Evolutionary conservation across 306 rosid species (phyloP).

Genomic region (Comarum palustre): DNA sequence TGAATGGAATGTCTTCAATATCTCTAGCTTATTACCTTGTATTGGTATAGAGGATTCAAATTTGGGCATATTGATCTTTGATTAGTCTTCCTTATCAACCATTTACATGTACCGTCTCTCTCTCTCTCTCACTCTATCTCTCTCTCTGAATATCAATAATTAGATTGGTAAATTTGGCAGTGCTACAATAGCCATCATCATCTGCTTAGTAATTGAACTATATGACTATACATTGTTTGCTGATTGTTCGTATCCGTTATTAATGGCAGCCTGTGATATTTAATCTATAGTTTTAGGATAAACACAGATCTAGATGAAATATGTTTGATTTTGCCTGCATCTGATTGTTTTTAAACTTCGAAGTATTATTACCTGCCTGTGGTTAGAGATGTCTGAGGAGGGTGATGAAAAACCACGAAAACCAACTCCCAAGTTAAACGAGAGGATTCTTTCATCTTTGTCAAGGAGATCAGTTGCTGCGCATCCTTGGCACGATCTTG

Average conservation of each 20-base stretch:
- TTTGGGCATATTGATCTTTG: neutral
- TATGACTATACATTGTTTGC: neutral
- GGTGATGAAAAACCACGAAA: slow-evolving; percentile 24
- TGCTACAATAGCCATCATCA: neutral
- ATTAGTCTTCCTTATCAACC: neutral
- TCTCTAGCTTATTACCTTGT: neutral
- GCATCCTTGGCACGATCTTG: slow-evolving; percentile 99
- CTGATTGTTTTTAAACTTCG: neutral
- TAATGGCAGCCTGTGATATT: neutral
- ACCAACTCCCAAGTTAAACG: slow-evolving; percentile 62
- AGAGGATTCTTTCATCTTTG: slow-evolving; percentile 94
- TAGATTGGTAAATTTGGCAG: neutral
- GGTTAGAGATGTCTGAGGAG: slow-evolving; percentile 48
- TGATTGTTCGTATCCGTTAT: neutral
- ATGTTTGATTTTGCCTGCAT: neutral
- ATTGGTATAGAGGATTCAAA: neutral
- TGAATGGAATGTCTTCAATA: neutral
- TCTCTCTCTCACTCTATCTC: neutral
- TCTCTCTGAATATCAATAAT: neutral
- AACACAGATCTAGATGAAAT: neutral
- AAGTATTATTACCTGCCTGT: slow-evolving; percentile 5
- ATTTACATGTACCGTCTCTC: neutral
- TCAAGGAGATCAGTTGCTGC: slow-evolving; percentile 97
- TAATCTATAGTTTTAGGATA: neutral
- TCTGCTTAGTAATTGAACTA: neutral